These are phyloP conservation scores for Astragalus membranaceus DNA, from an alignment of 306 rosid species.

Conservation along the genomic window DNA sequence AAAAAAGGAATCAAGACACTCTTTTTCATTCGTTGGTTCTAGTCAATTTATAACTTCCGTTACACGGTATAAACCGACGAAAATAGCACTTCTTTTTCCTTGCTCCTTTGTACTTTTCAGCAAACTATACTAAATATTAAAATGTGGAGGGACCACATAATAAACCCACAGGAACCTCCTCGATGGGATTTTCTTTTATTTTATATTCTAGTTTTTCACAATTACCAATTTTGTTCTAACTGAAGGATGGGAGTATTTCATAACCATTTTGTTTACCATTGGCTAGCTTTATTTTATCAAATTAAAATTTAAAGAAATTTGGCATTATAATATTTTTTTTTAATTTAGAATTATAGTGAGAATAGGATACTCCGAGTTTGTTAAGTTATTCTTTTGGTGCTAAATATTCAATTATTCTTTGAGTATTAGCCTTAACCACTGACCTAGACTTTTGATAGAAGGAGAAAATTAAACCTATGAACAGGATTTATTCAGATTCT, in stretches of 20 bases:
- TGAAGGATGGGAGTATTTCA: neutral
- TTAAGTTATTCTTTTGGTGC: neutral
- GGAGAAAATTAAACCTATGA: neutral
- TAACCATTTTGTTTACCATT: neutral
- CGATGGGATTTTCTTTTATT: neutral
- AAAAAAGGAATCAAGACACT: neutral
- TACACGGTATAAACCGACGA: constrained; percentile 45
- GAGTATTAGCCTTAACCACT: neutral
- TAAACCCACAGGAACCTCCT: constrained; percentile 9
- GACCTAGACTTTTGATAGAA: neutral
- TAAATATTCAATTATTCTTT: neutral
- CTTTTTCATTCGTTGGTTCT: constrained; percentile 26
- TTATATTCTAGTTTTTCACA: neutral
- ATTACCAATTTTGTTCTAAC: neutral
- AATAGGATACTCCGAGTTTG: neutral
- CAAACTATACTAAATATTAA: constrained; percentile 20
- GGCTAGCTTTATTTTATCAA: neutral
- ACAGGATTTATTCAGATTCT: constrained; percentile 13
- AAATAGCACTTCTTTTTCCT: constrained; percentile 18
- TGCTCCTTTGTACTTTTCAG: constrained; percentile 43
- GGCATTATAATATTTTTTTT: no score
- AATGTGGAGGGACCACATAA: constrained; percentile 24
- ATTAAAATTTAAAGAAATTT: no score
- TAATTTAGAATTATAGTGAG: neutral
- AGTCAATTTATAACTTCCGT: constrained; percentile 47